Conservation (phyloP, 1,284 basidiomycete genomes). For the Leccinum holopus region DNA sequence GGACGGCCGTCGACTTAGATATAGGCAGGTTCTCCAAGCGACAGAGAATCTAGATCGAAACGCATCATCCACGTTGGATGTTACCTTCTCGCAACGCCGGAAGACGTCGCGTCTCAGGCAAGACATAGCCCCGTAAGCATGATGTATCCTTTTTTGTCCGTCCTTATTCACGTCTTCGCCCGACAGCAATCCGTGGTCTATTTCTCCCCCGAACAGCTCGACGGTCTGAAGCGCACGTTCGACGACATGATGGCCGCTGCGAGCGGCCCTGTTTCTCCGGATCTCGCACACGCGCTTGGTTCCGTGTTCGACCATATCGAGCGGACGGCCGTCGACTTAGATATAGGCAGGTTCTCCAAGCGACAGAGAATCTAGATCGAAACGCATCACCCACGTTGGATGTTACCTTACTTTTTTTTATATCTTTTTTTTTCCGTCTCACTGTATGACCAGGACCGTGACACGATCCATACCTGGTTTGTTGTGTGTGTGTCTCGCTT, state of each 20-base stretch:
- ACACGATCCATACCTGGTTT: neutral
- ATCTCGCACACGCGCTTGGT: slow-evolving; percentile 33
- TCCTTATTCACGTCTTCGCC: neutral
- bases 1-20: slow-evolving; percentile 29
- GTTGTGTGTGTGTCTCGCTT: neutral
- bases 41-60: slow-evolving; percentile 24
- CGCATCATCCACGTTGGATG: neutral
- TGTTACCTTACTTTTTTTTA: neutral
- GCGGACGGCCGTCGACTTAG: slow-evolving; percentile 29
- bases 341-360: slow-evolving; percentile 25
- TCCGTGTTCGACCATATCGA: slow-evolving; percentile 37
- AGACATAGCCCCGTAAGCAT: slow-evolving; percentile 19
- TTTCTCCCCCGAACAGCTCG: slow-evolving; percentile 33
- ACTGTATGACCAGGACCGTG: neutral
- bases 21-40: slow-evolving; percentile 27
- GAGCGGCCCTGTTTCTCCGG: slow-evolving; percentile 31
- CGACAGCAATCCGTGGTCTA: slow-evolving; percentile 28
- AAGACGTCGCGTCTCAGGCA: slow-evolving; percentile 20
- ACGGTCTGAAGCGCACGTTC: slow-evolving; percentile 32
- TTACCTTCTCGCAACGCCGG: slow-evolving; percentile 9
- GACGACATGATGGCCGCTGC: slow-evolving; percentile 34
- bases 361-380: slow-evolving; percentile 28
- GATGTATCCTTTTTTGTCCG: neutral
- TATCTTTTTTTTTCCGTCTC: neutral
- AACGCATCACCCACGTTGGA: neutral